Base-by-base conservation (phyloP, 2,329 filamentous ascomycete genomes). In the Onygena corvina region DNA sequence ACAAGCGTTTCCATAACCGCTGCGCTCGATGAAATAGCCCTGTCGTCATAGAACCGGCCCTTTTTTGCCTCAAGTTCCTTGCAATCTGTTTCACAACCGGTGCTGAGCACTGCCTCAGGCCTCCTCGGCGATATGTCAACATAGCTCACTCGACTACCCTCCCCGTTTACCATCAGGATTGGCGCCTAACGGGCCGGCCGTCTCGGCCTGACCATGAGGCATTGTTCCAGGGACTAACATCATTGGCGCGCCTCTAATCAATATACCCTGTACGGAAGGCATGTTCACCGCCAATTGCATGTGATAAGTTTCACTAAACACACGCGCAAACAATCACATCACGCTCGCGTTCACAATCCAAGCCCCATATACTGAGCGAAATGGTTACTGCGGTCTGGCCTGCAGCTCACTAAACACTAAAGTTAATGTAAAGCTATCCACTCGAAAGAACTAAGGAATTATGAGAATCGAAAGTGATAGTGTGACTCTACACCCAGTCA, bases 51-150 rank as follows among this genome's bases (percentile, higher is more conserved):
- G 4, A 27, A 42, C n/a, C 21, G 12, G 12, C 21, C 27, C 36
- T 42, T 23, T 23, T n/a, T 16, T 6, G 9, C 36, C 36, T 12
- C 21, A 42, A n/a, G 21, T 8, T n/a, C n/a, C 12, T 25, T 21
- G 27, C 25, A 7, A n/a, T 42, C 36, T 21, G 36, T 23, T 23
- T 42, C 36, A 42, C 21, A n/a, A 42, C 27, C 23, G 11, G 11
- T 7, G 36, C 36, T 42, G 36, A 42, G 21, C 36, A 42, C 21
- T 25, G 36, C 36, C 36, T 42, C 23, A 42, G 21, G 36, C 36
- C 21, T 29, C 16, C 20, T n/a, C 21, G 3, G 4, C 21, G 36
- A 42, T 42, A 42, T 42, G 36, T 42, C 36, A 42, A 27, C 3
- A 42, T 42, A 16, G n/a, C 36, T 42, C 9, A 18, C 11, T 21